Evolutionary conservation across 2,329 filamentous ascomycete genomes (phyloP), one percentile per base, ranked within the genome.

Genomic region (Nothopassalora personata): DNA sequence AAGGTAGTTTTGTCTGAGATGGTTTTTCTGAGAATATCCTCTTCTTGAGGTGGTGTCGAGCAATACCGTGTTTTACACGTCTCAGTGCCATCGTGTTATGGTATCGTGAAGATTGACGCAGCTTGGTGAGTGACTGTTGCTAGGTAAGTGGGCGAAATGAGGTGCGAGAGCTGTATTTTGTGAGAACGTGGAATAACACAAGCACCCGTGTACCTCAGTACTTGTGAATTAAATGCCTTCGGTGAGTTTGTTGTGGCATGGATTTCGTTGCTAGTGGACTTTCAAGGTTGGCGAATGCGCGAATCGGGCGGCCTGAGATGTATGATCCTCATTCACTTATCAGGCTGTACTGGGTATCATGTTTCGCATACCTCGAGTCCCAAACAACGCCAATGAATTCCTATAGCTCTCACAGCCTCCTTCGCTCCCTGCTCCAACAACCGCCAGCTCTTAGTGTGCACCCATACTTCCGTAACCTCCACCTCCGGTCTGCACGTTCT

Each of bases 401-500:
- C 23, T 23, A 23, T 23, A 23, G 23, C 34, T 30, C 34, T 15
- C 8, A n/a, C 19, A 13, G 8, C 8, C n/a, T 3, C 39, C 10
- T n/a, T 1, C 39, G 4, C 8, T 19, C 27, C 15, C 23, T 19
- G 30, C 49, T 36, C 15, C 30, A 33, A 27, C 31, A 4, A 48
- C 9, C 39, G 11, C 39, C n/a, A 18, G 4, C 36, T 36, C 39
- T 54, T 34, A 58, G 23, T 54, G 48, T 4, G 61, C 46, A 5
- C 60, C 60, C 59, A 72, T 65, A 8, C 69, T 69, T 15, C 68
- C 68, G 58, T 73, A 73, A 0, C 67, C 67, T 15, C 58, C 49
- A 10, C 86, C 86, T n/a, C 87, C 88, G 4, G 78, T 84, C 76
- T 91, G 86, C n/a, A 92, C 83, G 36, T 83, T 82, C 36, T 88